A percentile compares a stretch with the other conserved stretches of the same genome.
Evolutionary conservation across 257 asterid species (phyloP).

Genomic region (Mentha longifolia): DNA sequence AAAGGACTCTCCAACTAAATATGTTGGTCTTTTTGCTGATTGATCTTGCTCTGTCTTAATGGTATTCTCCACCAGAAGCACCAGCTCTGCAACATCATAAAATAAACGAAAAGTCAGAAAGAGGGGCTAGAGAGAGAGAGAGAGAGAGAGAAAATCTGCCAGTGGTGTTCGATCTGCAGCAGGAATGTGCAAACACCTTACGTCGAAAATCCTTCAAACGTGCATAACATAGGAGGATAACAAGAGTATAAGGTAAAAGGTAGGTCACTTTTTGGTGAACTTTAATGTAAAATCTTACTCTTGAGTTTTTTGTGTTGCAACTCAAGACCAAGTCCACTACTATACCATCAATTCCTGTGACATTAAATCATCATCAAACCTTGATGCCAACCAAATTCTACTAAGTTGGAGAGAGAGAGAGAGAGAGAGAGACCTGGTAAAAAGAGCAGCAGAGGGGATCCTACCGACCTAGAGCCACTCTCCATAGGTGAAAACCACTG

Average conservation of each 20-base stretch:
- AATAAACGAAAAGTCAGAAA: background rate
- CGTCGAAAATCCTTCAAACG: slow-evolving; percentile 51
- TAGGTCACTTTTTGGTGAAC: background rate
- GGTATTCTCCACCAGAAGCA: slow-evolving; percentile 48
- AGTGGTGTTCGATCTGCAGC: slow-evolving; percentile 48
- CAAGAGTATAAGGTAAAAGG: background rate
- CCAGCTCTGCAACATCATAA: slow-evolving; percentile 24
- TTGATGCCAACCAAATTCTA: background rate
- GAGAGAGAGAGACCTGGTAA: slow-evolving; percentile 52
- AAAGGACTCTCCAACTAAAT: slow-evolving; percentile 61
- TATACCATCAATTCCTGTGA: slow-evolving; percentile 52
- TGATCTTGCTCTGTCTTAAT: slow-evolving; percentile 42
- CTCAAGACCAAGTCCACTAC: slow-evolving; percentile 53
- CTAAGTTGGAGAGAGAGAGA: background rate
- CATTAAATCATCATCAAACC: background rate
- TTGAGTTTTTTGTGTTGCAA: slow-evolving; percentile 48
- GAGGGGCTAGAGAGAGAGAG: no score
- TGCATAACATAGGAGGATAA: background rate
- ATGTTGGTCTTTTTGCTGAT: slow-evolving; percentile 49
- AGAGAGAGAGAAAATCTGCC: slow-evolving; percentile 42
- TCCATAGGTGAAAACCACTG: slow-evolving; percentile 58
- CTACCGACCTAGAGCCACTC: slow-evolving; percentile 26
- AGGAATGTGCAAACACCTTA: slow-evolving; percentile 70
- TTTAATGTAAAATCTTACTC: slow-evolving; percentile 36
- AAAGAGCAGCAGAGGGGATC: slow-evolving; percentile 52